phyloP scores from a whole-genome alignment of 1,284 basidiomycete species.

The Trichosporon sp. region DNA sequence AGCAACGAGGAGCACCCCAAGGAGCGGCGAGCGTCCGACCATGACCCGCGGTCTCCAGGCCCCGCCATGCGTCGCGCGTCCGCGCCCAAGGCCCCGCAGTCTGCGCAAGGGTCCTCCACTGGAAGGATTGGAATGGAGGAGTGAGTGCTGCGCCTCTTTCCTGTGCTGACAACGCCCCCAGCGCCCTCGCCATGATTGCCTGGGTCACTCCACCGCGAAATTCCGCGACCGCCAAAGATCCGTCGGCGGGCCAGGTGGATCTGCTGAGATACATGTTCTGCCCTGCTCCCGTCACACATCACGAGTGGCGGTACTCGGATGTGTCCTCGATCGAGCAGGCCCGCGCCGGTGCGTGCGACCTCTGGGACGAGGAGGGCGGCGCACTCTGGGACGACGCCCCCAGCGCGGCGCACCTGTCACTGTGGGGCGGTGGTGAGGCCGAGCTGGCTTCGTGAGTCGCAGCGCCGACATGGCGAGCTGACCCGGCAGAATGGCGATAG shows the following conservation, averaged over 20 bases:
- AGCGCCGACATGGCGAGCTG: not conserved
- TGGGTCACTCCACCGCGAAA: constrained; percentile 7
- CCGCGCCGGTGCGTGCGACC: constrained; percentile 24
- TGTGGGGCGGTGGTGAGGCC: constrained; percentile 25
- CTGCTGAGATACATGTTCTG: constrained; percentile 46
- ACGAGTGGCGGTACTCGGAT: constrained; percentile 43
- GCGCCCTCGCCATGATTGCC: constrained; percentile 17
- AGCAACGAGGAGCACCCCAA: constrained; percentile 10
- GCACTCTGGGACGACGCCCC: constrained; percentile 37
- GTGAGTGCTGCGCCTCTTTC: not conserved
- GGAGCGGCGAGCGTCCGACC: not conserved
- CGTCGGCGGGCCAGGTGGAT: constrained; percentile 22
- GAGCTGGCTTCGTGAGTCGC: constrained; percentile 25
- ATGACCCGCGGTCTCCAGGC: constrained; percentile 1
- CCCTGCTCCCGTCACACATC: constrained; percentile 33
- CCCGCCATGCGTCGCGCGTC: not conserved
- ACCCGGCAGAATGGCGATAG: constrained; percentile 65
- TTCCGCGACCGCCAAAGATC: constrained; percentile 8
- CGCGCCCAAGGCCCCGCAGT: not conserved
- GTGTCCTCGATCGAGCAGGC: constrained; percentile 28
- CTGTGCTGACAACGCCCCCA: constrained; percentile 8
- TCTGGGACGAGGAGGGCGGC: constrained; percentile 41
- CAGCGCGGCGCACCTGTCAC: constrained; percentile 27
- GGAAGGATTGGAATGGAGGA: constrained; percentile 4
- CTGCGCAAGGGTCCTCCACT: not conserved